Evolutionary conservation across 2,329 filamentous ascomycete species (phyloP).

Genomic region (Colletotrichum noveboracense): DNA sequence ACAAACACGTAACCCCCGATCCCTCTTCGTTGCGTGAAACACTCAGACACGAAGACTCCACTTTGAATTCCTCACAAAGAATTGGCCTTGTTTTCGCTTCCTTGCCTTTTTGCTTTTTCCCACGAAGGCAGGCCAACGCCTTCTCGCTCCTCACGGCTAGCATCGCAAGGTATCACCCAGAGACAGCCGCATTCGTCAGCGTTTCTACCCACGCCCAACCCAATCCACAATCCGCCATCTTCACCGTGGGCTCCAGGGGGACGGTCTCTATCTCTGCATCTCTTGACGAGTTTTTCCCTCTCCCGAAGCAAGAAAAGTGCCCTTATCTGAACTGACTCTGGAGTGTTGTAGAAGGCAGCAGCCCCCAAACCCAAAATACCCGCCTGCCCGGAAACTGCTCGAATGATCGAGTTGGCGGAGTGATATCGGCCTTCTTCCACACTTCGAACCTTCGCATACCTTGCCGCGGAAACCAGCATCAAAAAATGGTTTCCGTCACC

Average conservation of each 20-base stretch:
- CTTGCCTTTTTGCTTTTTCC: not conserved
- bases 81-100: not conserved
- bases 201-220: not conserved
- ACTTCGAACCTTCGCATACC: conserved; percentile 27
- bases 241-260: not conserved
- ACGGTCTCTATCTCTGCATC: not conserved
- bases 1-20: conserved; percentile 4
- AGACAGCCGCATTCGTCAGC: conserved; percentile 15
- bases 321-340: not conserved
- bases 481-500: conserved; percentile 46
- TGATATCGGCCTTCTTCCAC: not conserved
- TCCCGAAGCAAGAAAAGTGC: not conserved
- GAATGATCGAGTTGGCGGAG: conserved; percentile 6
- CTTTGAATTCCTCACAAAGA: conserved; percentile 8
- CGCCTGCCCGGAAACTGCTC: not conserved
- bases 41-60: conserved; percentile 9
- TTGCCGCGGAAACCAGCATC: not conserved
- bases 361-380: not conserved
- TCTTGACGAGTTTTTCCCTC: not conserved
- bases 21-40: conserved; percentile 16
- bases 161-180: conserved; percentile 9
- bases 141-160: not conserved
- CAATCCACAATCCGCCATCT: not conserved
- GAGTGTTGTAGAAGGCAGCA: not conserved
- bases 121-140: not conserved